Percentiles rank a stretch among this genome's conserved stretches.
phyloP scores from a whole-genome alignment of 192 early-diverging fungal genomes.

The Ramicandelaber brevisporus region DNA sequence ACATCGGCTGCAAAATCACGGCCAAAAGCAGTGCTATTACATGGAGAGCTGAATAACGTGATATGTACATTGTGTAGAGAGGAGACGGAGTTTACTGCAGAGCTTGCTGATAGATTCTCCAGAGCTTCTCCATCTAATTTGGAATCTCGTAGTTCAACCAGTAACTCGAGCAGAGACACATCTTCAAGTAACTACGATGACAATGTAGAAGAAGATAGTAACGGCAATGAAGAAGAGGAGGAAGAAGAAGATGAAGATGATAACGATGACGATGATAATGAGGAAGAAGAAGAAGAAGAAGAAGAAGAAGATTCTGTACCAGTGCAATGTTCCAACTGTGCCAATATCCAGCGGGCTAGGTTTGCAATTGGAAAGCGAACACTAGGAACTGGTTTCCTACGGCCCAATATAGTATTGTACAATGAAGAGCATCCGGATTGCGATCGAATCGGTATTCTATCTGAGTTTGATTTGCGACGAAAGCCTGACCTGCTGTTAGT shows the following conservation, averaged over 20 bases:
- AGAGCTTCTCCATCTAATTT: constrained; percentile 47
- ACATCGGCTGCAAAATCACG: no score
- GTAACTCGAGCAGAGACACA: constrained; percentile 5
- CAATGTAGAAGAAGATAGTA: no score
- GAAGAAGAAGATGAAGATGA: no score
- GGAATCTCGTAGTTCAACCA: constrained; percentile 3
- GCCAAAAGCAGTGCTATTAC: constrained; percentile 69
- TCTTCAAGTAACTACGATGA: no score
- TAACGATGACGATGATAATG: no score
- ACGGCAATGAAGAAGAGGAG: no score
- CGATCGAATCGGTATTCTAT: constrained; percentile 14
- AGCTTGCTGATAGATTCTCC: constrained; percentile 31
- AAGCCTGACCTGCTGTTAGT: constrained; percentile 20
- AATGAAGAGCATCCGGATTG: constrained; percentile 37
- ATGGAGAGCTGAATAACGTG: constrained; percentile 66
- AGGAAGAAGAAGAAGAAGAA: no score
- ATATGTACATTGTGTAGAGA: constrained; percentile 66
- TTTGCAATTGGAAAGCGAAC: constrained; percentile 44
- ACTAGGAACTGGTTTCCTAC: constrained; percentile 42
- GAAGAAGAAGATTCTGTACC: no score
- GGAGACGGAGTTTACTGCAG: constrained; percentile 29
- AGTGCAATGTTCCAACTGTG: constrained; percentile 23
- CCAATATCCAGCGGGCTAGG: constrained; percentile 13
- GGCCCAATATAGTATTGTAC: constrained; percentile 88
- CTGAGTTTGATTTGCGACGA: constrained; percentile 15